Evolutionary conservation across 208 protist species (phyloP), one percentile per base, ranked within the genome.

Genomic region (Acanthamoeba culbertsoni): DNA sequence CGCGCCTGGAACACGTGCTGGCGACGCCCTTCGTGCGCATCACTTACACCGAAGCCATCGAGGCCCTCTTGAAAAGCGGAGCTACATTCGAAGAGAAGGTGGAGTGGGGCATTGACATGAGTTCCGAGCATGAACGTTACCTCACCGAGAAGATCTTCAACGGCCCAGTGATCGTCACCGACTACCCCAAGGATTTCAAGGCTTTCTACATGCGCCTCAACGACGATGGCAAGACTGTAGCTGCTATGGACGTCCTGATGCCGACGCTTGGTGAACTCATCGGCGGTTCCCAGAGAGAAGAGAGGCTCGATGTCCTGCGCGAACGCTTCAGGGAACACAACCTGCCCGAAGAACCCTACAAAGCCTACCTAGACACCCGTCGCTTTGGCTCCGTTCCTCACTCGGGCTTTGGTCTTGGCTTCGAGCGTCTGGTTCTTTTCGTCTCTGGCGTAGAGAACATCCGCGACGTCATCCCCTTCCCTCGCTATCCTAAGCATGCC

Each of bases 201-300:
- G 65, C 96, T 37, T 98, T 98, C 73, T 98, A 98, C 94, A 97
- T 97, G 95, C 94, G 96, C 45, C 48, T 94, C 48, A 95, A 96
- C 42, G 96, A 97, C 26, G 95, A 97, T 48, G 37, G 65, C 86
- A 89, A 95, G 53, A 96, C 95, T 4, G 96, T 97, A 4, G 94
- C 96, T 7, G 93, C 95, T 46, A 96, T 97, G 93, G 97, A 98
- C 84, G 33, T 97, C 16, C 89, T 98, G 18, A 93, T 97, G 62
- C 97, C 96, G 0, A 68, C 62, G 3, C 86, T 98, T 3, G 97
- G 97, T 28, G 97, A 98, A 94, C 93, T 98, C 8, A 96, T 97
- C 31, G 97, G 97, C 51, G 97, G 97, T 2, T 63, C 48, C 45
- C 91, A 96, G 88, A 93, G 95, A 63, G 95, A 97, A 93, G 95